Evolutionary conservation across 192 early-diverging fungal species (phyloP).

Genomic region (Podochytrium sp.): DNA sequence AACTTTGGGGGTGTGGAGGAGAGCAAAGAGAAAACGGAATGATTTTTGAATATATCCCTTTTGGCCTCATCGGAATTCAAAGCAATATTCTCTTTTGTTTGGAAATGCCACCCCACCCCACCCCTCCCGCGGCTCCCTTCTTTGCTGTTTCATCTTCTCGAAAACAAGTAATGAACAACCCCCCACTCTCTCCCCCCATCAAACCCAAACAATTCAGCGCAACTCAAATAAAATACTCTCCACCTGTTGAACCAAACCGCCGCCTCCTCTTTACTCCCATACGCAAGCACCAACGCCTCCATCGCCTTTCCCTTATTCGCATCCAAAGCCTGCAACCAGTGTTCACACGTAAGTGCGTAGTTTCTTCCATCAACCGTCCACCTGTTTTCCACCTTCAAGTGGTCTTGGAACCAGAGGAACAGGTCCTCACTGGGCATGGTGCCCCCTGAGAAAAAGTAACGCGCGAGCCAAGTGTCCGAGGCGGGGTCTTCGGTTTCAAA

Average conservation of each 20-base stretch:
- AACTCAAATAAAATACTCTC: constrained; percentile 64
- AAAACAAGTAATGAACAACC: constrained; percentile 66
- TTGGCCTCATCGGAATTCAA: no score
- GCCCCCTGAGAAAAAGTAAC: constrained; percentile 72
- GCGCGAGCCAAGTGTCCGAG: constrained; percentile 51
- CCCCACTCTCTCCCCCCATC: constrained; percentile 62
- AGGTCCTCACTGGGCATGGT: constrained; percentile 56
- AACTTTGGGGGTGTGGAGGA: background rate
- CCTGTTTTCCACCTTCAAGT: constrained; percentile 57
- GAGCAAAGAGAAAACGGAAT: background rate
- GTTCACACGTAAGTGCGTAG: constrained; percentile 58
- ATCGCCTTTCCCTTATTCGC: constrained; percentile 45
- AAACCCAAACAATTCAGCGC: constrained; percentile 62
- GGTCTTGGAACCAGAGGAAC: constrained; percentile 62
- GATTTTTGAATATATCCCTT: no score
- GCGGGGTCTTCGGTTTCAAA: constrained; percentile 48
- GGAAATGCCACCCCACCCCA: no score
- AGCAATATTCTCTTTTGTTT: no score
- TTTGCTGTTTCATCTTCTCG: constrained; percentile 21
- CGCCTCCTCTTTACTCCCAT: constrained; percentile 49
- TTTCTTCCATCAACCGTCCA: constrained; percentile 67
- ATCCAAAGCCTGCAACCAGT: constrained; percentile 61
- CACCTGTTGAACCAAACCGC: constrained; percentile 65
- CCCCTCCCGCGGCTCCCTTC: no score
- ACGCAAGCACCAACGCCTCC: constrained; percentile 44